Evolutionary conservation across 1,139 yeast species (phyloP).

Genomic region (Blastobotrys serpentis): DNA sequence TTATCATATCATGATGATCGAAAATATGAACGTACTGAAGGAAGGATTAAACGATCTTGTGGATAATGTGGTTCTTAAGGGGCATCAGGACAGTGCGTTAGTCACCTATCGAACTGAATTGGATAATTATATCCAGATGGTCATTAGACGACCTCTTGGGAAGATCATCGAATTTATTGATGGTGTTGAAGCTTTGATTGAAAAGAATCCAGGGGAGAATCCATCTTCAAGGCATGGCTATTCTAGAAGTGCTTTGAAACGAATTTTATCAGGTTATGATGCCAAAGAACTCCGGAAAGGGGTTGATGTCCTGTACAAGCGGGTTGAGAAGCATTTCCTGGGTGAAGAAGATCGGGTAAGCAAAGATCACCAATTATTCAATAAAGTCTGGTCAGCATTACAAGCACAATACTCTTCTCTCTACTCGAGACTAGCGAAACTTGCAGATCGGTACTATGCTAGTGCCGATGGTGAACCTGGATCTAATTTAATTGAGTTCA

Average conservation of each 20-base stretch:
- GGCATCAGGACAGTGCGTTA: conserved; percentile 38
- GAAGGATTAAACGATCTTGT: conserved; percentile 47
- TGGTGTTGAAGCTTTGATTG: conserved; percentile 57
- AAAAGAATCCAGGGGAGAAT: conserved; percentile 42
- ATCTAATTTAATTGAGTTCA: conserved; percentile 39
- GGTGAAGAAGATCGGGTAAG: conserved; percentile 36
- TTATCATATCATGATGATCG: conserved; percentile 59
- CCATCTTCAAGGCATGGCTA: conserved; percentile 65
- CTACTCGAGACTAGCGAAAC: conserved; percentile 42
- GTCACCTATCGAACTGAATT: conserved; percentile 47
- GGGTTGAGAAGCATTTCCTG: conserved; percentile 58
- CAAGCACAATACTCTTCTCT: conserved; percentile 51
- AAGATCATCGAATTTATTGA: conserved; percentile 63
- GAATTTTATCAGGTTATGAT: conserved; percentile 56
- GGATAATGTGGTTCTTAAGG: conserved; percentile 33
- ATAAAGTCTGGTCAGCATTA: conserved; percentile 52
- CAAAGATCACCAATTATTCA: conserved; percentile 46
- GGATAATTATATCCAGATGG: conserved; percentile 49
- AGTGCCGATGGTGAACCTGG: conserved; percentile 32
- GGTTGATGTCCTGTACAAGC: conserved; percentile 54
- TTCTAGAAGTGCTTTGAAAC: conserved; percentile 56
- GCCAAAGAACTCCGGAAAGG: conserved; percentile 57
- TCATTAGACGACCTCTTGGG: conserved; percentile 60
- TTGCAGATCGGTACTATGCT: conserved; percentile 47
- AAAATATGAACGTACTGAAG: conserved; percentile 58